Conservation (phyloP, 2,329 filamentous ascomycete genomes). For the Pseudopyricularia javanii region DNA sequence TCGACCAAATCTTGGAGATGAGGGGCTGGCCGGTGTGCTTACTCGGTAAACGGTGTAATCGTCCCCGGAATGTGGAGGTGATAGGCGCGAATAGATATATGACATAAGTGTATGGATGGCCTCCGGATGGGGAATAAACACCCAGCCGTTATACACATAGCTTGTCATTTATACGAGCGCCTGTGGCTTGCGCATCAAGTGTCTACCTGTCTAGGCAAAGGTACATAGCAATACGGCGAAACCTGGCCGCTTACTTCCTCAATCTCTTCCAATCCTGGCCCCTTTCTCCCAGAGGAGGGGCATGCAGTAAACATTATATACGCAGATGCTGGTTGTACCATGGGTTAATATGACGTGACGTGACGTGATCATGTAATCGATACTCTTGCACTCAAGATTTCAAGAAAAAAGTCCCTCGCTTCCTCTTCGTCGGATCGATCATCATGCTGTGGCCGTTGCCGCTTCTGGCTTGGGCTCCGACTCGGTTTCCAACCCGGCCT, state of each 20-base stretch:
- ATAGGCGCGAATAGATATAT: too few species aligned
- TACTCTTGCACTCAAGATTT: neutral
- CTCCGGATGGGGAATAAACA: neutral
- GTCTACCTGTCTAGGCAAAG: neutral
- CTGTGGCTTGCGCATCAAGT: neutral
- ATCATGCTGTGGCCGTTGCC: constrained; percentile 4
- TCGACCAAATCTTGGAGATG: too few species aligned
- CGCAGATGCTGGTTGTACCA: neutral
- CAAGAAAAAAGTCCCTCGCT: neutral
- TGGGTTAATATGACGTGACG: neutral
- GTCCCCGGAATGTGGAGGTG: too few species aligned
- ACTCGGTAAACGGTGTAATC: too few species aligned
- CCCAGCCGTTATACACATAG: neutral
- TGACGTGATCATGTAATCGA: neutral
- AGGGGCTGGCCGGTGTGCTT: too few species aligned
- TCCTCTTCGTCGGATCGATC: neutral
- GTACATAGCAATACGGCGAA: neutral
- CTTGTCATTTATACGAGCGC: neutral
- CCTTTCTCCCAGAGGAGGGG: neutral
- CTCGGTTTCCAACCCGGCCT: neutral
- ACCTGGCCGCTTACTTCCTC: neutral
- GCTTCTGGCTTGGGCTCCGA: constrained; percentile 8
- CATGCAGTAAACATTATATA: constrained; percentile 2
- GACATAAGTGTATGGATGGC: neutral
- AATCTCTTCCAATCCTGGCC: neutral